phyloP scores from a whole-genome alignment of 2,329 filamentous ascomycete species.

The Penicillium corylophilum region DNA sequence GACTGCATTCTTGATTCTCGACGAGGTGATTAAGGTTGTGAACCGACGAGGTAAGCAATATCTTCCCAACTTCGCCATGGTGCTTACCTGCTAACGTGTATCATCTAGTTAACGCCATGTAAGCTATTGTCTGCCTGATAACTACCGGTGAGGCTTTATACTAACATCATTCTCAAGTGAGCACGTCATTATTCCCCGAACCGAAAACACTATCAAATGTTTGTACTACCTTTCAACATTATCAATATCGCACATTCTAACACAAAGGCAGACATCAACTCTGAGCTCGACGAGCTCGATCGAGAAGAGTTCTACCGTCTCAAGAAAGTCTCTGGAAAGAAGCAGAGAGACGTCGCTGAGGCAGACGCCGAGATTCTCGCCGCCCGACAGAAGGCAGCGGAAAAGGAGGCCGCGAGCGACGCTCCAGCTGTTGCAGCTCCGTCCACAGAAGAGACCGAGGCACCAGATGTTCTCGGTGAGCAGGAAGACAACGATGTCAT shows the following conservation, averaged over 20 bases:
- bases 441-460: slow-evolving; percentile 40
- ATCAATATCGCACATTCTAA: not conserved
- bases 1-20: slow-evolving; percentile 95
- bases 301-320: slow-evolving; percentile 96
- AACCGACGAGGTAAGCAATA: slow-evolving; percentile 66
- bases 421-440: slow-evolving; percentile 22
- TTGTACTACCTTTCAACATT: slow-evolving; percentile 16
- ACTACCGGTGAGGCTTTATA: not conserved
- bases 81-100: slow-evolving; percentile 23
- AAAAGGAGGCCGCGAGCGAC: slow-evolving; percentile 59
- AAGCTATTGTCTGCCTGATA: slow-evolving; percentile 35
- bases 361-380: slow-evolving; percentile 74
- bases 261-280: slow-evolving; percentile 76
- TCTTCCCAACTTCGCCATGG: not conserved
- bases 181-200: slow-evolving; percentile 86
- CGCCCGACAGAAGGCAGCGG: slow-evolving; percentile 29
- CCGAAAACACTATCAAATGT: slow-evolving; percentile 99
- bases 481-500: slow-evolving; percentile 83
- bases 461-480: slow-evolving; percentile 68
- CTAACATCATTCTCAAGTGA: slow-evolving; percentile 33
- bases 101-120: slow-evolving; percentile 82
- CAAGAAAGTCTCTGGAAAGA: slow-evolving; percentile 90
- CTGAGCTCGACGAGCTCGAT: slow-evolving; percentile 94
- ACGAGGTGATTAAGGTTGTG: slow-evolving; percentile 96
- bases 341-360: slow-evolving; percentile 71